These are phyloP conservation scores for Boletus patriciae DNA, from an alignment of 768 basidiomycete genomes.

Conservation along the genomic window DNA sequence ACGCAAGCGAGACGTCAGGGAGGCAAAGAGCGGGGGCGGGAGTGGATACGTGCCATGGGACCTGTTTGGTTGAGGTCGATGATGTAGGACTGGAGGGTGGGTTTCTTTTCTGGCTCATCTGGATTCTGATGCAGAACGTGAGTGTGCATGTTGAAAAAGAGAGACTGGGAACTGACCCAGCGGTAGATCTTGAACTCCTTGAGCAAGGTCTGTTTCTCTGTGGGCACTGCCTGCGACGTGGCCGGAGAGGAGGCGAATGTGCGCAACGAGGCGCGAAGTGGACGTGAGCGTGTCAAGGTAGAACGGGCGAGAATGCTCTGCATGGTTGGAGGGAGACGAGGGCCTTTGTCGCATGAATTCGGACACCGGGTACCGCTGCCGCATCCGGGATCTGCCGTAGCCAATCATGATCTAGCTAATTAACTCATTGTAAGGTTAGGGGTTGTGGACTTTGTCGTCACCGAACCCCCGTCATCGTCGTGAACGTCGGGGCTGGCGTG, in stretches of 20 bases:
- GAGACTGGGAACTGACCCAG: slow-evolving; percentile 57
- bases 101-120: slow-evolving; percentile 90
- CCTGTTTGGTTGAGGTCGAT: slow-evolving; percentile 94
- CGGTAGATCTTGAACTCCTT: slow-evolving; percentile 99
- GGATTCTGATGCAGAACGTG: slow-evolving; percentile 64
- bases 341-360: slow-evolving; percentile 21
- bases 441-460: too few relatives aligned
- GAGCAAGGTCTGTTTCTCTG: slow-evolving; percentile 66
- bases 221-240: slow-evolving; percentile 43
- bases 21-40: background rate
- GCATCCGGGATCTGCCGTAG: slow-evolving; percentile 16
- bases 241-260: slow-evolving; percentile 33
- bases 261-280: slow-evolving; percentile 22
- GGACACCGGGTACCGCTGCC: background rate
- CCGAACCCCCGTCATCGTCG: too few relatives aligned
- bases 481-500: too few relatives aligned
- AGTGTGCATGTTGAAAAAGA: background rate
- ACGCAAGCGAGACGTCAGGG: background rate
- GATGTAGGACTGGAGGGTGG: slow-evolving; percentile 84
- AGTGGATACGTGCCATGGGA: slow-evolving; percentile 68
- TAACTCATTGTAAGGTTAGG: too few relatives aligned
- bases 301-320: slow-evolving; percentile 4
- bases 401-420: slow-evolving; percentile 21
- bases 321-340: slow-evolving; percentile 8
- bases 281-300: slow-evolving; percentile 1